Base-by-base conservation (phyloP, 768 basidiomycete genomes). In the Amanita rimosa region DNA sequence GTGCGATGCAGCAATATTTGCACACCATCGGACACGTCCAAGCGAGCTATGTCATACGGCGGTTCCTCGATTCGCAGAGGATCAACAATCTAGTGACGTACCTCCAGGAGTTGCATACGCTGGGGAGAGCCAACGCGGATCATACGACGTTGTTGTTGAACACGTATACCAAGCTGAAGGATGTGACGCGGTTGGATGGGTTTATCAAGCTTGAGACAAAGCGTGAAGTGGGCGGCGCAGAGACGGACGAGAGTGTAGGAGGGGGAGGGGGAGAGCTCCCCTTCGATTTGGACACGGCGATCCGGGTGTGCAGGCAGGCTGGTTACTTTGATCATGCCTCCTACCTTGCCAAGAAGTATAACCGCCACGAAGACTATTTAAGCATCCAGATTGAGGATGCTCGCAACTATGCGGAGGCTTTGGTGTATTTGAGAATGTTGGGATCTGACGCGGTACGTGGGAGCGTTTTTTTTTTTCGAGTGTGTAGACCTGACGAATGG, bases 51-150 rank as follows among this genome's bases (percentile, higher is more conserved):
- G 93, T 98, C 29, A 92, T 98, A 44, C 81, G 96, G 16, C 49
- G 97, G 94, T 98, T 93, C 66, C 79, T 99, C 33, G 96, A 96
- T 55, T 92, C 95, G 0, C 96, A 98, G 60, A 74, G 94, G 2
- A 96, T 97, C 48, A 86, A 93, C 54, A 92, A 94, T 60, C 83
- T 99, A 46, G 93, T 89, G 26, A 88, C 88, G 1, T 99, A 97
- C 63, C 75, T 99, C 0, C 94, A 98, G 74, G 94, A 95, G 62
- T 71, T 99, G 0, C 96, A 99, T 60, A 74, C 87, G 1, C 73
- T 83, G 0, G 85, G 88, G 0, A 79, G 95, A 5, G 95, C 96
- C 24, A 98, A 95, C 58, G 81, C 91, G 0, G 94, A 98, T 57
- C 95, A 97, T 59, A 99, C 96, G 0, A 98, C 96, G 0, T 80